These are phyloP conservation scores for Ampelomyces quisqualis DNA, from an alignment of 2,329 filamentous ascomycete species.

Conservation along the genomic window DNA sequence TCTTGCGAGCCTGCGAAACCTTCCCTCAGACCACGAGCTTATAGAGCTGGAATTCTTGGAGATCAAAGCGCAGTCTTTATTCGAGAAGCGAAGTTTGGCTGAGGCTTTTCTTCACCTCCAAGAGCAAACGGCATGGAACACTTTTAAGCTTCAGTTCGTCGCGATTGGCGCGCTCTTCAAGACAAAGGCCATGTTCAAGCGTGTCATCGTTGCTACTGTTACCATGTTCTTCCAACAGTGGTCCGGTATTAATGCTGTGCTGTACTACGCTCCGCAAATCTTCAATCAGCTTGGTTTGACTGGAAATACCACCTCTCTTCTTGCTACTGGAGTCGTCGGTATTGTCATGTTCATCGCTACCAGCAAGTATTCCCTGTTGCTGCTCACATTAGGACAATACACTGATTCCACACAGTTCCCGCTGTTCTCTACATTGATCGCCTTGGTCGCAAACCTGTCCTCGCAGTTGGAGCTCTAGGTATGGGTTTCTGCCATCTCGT, in stretches of 20 bases:
- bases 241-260: constrained; percentile 50
- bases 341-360: constrained; percentile 68
- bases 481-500: constrained; percentile 72
- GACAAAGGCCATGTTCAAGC: constrained; percentile 65
- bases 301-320: constrained; percentile 54
- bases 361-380: too few species aligned
- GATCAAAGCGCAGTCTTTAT: constrained; percentile 75
- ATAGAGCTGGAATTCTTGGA: constrained; percentile 78
- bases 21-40: constrained; percentile 64
- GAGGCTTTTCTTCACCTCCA: constrained; percentile 67
- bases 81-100: constrained; percentile 68
- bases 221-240: constrained; percentile 56
- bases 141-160: constrained; percentile 61
- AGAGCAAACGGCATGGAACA: constrained; percentile 61
- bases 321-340: constrained; percentile 71
- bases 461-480: constrained; percentile 65
- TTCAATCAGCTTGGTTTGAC: constrained; percentile 52
- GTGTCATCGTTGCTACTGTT: constrained; percentile 62
- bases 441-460: constrained; percentile 63
- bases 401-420: too few species aligned
- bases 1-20: constrained; percentile 64
- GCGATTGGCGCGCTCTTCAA: constrained; percentile 66
- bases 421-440: constrained; percentile 67
- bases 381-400: too few species aligned
- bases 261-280: constrained; percentile 54